These are phyloP conservation scores for Mycena galopus DNA, from an alignment of 768 basidiomycete genomes.

Conservation along the genomic window DNA sequence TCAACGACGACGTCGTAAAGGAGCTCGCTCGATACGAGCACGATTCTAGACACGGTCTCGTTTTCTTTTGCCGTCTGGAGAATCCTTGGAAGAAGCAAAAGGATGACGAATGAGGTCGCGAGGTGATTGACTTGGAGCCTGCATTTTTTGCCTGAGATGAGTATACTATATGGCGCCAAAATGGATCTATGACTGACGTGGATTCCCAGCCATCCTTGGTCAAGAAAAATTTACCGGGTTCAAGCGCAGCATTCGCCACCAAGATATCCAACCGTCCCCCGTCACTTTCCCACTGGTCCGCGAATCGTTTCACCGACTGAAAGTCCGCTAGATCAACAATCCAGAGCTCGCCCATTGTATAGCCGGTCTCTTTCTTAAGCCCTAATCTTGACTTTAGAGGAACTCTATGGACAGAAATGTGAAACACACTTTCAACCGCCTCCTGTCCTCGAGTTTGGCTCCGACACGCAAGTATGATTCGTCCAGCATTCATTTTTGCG, in stretches of 20 bases:
- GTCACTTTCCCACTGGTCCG: slow-evolving; percentile 43
- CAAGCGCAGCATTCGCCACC: slow-evolving; percentile 47
- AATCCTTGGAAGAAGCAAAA: slow-evolving; percentile 49
- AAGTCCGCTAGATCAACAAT: slow-evolving; percentile 50
- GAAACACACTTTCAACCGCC: slow-evolving; percentile 39
- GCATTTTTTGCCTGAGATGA: not conserved
- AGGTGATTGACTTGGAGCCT: slow-evolving; percentile 53
- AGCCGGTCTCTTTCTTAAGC: slow-evolving; percentile 39
- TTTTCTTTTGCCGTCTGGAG: slow-evolving; percentile 42
- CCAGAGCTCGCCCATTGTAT: slow-evolving; percentile 45
- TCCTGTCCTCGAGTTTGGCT: slow-evolving; percentile 40
- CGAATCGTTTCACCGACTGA: slow-evolving; percentile 49
- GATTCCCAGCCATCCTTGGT: slow-evolving; percentile 52
- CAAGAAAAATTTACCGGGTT: slow-evolving; percentile 20
- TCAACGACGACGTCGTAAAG: slow-evolving; percentile 39
- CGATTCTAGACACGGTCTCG: slow-evolving; percentile 39
- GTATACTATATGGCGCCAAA: slow-evolving; percentile 13
- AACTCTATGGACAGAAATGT: not conserved
- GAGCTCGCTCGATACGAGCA: slow-evolving; percentile 47
- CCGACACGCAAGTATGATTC: slow-evolving; percentile 46
- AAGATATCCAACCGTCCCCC: slow-evolving; percentile 44
- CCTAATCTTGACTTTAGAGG: slow-evolving; percentile 27
- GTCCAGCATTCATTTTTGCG: slow-evolving; percentile 44
- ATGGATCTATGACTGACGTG: slow-evolving; percentile 41
- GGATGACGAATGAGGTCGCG: slow-evolving; percentile 45